Conservation (phyloP, 306 rosid genomes). For the Calophaca sinica region DNA sequence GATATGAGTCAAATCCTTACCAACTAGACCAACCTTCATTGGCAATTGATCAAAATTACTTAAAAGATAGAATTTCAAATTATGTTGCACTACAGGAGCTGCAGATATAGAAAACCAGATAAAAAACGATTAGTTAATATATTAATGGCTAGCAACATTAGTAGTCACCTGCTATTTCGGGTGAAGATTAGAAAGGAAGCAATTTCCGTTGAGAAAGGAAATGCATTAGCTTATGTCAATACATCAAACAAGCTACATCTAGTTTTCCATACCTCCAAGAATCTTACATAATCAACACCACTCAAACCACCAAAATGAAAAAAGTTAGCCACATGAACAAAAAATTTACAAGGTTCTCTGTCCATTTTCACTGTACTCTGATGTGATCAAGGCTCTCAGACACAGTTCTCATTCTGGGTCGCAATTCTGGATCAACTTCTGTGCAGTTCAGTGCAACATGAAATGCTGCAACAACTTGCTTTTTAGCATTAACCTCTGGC, state of each 20-base stretch:
- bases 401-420: constrained; percentile 77
- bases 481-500: constrained; percentile 69
- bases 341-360: constrained; percentile 29
- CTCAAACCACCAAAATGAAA: not conserved
- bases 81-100: not conserved
- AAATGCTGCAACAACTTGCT: constrained; percentile 68
- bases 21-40: too few relatives aligned
- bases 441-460: constrained; percentile 82
- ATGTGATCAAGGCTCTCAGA: constrained; percentile 75
- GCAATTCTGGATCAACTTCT: constrained; percentile 71
- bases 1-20: too few relatives aligned
- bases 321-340: constrained; percentile 40
- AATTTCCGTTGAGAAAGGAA: not conserved
- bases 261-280: constrained; percentile 9
- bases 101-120: constrained; percentile 3
- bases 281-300: constrained; percentile 36
- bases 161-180: not conserved
- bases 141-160: not conserved
- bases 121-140: not conserved
- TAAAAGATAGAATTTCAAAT: not conserved
- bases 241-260: constrained; percentile 27
- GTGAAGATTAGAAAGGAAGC: not conserved
- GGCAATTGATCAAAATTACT: not conserved
- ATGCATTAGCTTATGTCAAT: constrained; percentile 22
- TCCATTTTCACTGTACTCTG: constrained; percentile 43